Conservation (phyloP, 179 eudicot species). For the Gypsophila paniculata region DNA sequence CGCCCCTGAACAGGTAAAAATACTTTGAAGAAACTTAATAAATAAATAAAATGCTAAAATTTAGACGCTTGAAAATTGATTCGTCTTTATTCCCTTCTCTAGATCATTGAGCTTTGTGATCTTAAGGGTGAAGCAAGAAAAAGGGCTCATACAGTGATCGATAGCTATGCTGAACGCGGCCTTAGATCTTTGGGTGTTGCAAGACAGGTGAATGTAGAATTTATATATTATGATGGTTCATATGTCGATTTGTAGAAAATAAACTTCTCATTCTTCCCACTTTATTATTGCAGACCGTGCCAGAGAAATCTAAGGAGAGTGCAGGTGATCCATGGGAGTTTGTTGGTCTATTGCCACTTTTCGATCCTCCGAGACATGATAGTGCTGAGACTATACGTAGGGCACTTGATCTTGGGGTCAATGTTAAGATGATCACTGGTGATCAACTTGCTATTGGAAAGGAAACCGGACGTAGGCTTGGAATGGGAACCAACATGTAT, state of each 20-base stretch:
- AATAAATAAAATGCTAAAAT: background rate
- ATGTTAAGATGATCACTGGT: conserved; percentile 91
- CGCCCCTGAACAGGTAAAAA: conserved; percentile 79
- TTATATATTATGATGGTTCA: background rate
- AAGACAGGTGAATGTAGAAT: conserved; percentile 42
- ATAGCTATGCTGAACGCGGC: conserved; percentile 69
- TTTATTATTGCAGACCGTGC: conserved; percentile 39
- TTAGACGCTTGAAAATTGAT: background rate
- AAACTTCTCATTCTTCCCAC: background rate
- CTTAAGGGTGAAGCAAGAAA: conserved; percentile 47
- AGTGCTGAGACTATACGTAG: conserved; percentile 83
- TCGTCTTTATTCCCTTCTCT: background rate
- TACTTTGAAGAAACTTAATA: background rate
- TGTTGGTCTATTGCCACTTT: conserved; percentile 75
- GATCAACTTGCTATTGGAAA: conserved; percentile 90
- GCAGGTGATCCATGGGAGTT: conserved; percentile 72
- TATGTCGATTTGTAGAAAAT: background rate
- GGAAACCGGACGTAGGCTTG: conserved; percentile 84
- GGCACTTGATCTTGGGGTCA: conserved; percentile 82
- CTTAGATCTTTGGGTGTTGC: conserved; percentile 74
- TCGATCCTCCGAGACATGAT: conserved; percentile 92
- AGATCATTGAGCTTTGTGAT: conserved; percentile 70
- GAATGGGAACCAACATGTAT: conserved; percentile 95
- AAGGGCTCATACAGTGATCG: conserved; percentile 61
- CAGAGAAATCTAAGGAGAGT: conserved; percentile 68